Evolutionary conservation across 768 basidiomycete species (phyloP), one percentile per base, ranked within the genome.

Genomic region (Tylopilus rubrobrunneus): DNA sequence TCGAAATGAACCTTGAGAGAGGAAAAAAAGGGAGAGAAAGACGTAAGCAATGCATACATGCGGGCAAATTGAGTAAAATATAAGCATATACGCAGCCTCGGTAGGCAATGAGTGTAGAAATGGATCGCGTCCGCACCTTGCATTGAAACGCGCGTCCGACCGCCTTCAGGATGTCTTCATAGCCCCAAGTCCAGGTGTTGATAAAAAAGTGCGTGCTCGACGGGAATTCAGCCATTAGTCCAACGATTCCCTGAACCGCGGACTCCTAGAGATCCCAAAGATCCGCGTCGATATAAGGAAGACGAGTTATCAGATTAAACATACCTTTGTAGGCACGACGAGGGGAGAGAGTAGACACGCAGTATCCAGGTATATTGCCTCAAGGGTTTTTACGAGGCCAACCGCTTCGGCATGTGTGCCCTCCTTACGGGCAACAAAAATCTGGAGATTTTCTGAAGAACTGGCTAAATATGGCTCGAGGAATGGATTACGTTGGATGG

Each of bases 131-230:
- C 10, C 29, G 7, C 29, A 87, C 89, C 72, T 80, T 76, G 49
- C 77, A 73, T 33, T 80, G 75, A 62, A 96, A 98, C 1, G 76
- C 73, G 3, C 76, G 71, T 3, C 87, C 79, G 8, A 98, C 73
- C 0, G 78, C 89, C 62, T 92, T 90, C 28, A 97, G 74, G 14
- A 95, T 73, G 52, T 94, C 91, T 69, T 99, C 96, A 66, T 97
- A 98, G 1, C 96, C 96, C 86, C 89, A 95, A 0, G 95, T 96
- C 96, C 96, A 99, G 0, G 82, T 67, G 64, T 97, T 96, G 53
- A 99, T 76, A 72, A 89, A 98, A 72, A 98, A 97, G 51, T 82
- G 76, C 0, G 85, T 85, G 5, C 77, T 72, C 0, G 73, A 56
- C 0, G 92, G 87, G 52, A 86, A 88, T 4, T 84, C 63, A 10